These are phyloP conservation scores for Cordyceps pruinosa DNA, from an alignment of 2,329 filamentous ascomycete genomes.

Conservation along the genomic window DNA sequence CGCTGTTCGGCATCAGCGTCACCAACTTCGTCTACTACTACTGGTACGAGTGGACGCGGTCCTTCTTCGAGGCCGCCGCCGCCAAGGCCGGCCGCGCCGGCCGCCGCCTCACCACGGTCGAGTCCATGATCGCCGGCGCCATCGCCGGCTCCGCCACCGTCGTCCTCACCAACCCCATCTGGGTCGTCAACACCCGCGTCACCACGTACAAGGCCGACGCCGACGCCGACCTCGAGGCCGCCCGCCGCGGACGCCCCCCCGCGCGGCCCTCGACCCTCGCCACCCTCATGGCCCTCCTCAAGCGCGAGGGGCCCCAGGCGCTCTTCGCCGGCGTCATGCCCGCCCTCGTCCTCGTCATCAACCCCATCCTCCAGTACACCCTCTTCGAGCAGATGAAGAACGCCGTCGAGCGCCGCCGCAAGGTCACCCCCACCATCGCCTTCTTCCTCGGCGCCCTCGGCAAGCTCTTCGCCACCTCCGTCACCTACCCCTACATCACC, in stretches of 20 bases:
- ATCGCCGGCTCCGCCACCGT: slow-evolving; percentile 92
- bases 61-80: slow-evolving; percentile 76
- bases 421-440: slow-evolving; percentile 76
- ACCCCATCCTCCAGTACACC: slow-evolving; percentile 97
- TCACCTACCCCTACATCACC: slow-evolving; percentile 98
- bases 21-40: slow-evolving; percentile 99
- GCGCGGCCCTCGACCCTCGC: slow-evolving; percentile 60
- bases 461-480: slow-evolving; percentile 86
- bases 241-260: slow-evolving; percentile 25
- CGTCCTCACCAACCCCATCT: slow-evolving; percentile 95
- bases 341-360: slow-evolving; percentile 89
- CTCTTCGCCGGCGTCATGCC: slow-evolving; percentile 91
- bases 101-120: slow-evolving; percentile 80
- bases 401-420: slow-evolving; percentile 61
- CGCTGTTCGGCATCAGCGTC: slow-evolving; percentile 93
- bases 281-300: slow-evolving; percentile 73
- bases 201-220: slow-evolving; percentile 69
- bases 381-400: slow-evolving; percentile 99
- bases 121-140: slow-evolving; percentile 92
- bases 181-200: slow-evolving; percentile 98
- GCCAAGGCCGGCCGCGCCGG: slow-evolving; percentile 63
- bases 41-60: slow-evolving; percentile 97
- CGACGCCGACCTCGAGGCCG: slow-evolving; percentile 35
- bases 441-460: slow-evolving; percentile 89
- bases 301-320: slow-evolving; percentile 74